phyloP scores from a whole-genome alignment of 352 stramenopile genomes.

The Phytophthora pseudosyringae region DNA sequence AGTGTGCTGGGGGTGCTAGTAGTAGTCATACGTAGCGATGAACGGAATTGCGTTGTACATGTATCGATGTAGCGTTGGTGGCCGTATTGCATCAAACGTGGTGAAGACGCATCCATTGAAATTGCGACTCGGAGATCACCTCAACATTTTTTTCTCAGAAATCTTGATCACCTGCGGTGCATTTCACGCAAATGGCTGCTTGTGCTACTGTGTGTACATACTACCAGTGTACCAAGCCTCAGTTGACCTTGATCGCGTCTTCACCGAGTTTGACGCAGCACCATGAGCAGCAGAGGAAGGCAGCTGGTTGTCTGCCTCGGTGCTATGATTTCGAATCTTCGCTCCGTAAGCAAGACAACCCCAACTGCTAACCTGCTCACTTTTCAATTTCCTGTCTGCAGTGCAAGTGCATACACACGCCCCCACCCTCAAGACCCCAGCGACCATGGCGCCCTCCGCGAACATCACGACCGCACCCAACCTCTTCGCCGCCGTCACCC shows the following conservation, averaged over 20 bases:
- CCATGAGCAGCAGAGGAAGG: background rate
- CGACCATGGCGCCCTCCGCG: constrained; percentile 13
- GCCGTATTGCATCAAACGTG: too few relatives aligned
- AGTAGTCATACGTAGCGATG: too few relatives aligned
- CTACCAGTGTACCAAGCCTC: too few relatives aligned
- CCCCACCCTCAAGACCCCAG: background rate
- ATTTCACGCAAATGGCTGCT: background rate
- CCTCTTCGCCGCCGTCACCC: constrained; percentile 57
- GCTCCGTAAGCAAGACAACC: constrained; percentile 12
- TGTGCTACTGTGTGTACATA: too few relatives aligned
- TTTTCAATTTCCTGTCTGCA: constrained; percentile 9
- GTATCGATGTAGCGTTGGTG: too few relatives aligned
- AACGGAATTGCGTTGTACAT: too few relatives aligned
- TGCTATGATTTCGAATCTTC: too few relatives aligned
- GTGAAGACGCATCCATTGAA: too few relatives aligned
- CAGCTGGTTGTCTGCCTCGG: background rate
- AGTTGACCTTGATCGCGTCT: too few relatives aligned
- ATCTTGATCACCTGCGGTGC: background rate
- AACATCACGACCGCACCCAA: constrained; percentile 20
- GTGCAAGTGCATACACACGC: background rate
- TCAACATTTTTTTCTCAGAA: background rate
- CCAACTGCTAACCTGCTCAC: constrained; percentile 2
- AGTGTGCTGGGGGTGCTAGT: too few relatives aligned
- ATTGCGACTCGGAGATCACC: too few relatives aligned
- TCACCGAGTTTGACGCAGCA: background rate